Evolutionary conservation across 306 rosid species (phyloP), one percentile per base, ranked within the genome.

Genomic region (Vigna angularis): DNA sequence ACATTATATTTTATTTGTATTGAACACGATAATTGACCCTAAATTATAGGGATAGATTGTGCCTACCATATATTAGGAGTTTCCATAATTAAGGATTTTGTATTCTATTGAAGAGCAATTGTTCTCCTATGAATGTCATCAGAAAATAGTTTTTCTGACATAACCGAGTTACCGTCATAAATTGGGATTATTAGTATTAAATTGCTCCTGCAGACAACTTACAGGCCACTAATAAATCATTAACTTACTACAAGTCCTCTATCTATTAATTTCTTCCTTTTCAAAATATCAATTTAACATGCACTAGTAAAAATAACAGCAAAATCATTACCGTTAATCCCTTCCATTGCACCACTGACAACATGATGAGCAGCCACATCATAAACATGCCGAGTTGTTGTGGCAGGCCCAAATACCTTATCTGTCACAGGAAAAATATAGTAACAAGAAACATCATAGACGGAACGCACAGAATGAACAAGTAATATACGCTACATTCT

Each of bases 321-420:
- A 48, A 76, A 68, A 72, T 8, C 9, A 38, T 83, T 89, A 93
- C 98, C 98, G 50, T 91, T 91, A 75, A 93, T 78, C 59, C 98
- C 98, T 81, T 91, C 93, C 98, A 93, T 93, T 77, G 92, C 87
- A 20, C 98, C 98, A 68, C 85, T 76, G 73, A 93, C 85, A 84
- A 93, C 90, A 81, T 93, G 93, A 78, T 89, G 98, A 50, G 98
- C 93, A 76, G 97, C 95, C 66, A 91, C 84, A 82, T 93, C 98
- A 83, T 93, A 93, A 74, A 93, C 98, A 78, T 93, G 95, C 44
- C 95, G 89, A 20, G 98, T 93, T 30, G 98, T 93, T 20, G 98
- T 93, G 40, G 97, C 90, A 50, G 98, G 97, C 74, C 98, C 98
- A 51, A 93, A 93, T 73, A 93, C 98, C 80, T 77, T 83, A 78